Evolutionary conservation across 306 rosid genomes (phyloP), one percentile per base, ranked within the genome.

Genomic region (Acacia crassicarpa): DNA sequence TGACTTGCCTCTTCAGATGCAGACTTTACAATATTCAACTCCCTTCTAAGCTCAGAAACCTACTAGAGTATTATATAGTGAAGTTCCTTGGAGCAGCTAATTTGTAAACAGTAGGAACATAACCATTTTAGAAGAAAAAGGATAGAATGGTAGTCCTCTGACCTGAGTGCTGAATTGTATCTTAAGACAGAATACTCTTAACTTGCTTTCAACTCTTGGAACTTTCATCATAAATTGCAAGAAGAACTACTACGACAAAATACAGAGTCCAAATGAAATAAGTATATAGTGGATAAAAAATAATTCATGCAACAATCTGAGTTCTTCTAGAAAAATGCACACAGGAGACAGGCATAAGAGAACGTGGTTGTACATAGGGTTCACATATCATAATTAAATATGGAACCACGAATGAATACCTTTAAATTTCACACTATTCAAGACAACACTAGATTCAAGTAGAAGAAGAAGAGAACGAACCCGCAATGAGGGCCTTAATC

Each of bases 111-210:
- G 56, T 25, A 74, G 61, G 72, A 84, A 65, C 41, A 27, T 11
- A 81, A 80, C 48, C 59, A 78, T 66, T 75, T 13, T 71, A 74
- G 59, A 84, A 85, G 83, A 9, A 70, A 67, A 66, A 59, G 7
- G 32, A 76, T 71, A 43, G 83, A 20, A 71, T 53, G 76, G 74
- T 56, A 79, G 81, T 80, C 84, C 44, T 78, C 90, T 86, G 75
- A 93, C 99, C 97, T 93, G 99, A 51, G 88, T 41, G 66, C 67
- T 35, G 77, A 96, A 96, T 79, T 96, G 98, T 82, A 96, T 91
- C 89, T 92, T 96, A 76, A 93, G 93, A 41, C 92, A 82, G 87
- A 96, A 92, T 80, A 95, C 99, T 89, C 98, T 86, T 74, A 95
- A 90, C 94, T 95, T 95, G 85, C 83, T 86, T 78, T 93, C 97